Evolutionary conservation across 306 rosid species (phyloP), one percentile per base, ranked within the genome.

Genomic region (Luffa aegyptiaca): DNA sequence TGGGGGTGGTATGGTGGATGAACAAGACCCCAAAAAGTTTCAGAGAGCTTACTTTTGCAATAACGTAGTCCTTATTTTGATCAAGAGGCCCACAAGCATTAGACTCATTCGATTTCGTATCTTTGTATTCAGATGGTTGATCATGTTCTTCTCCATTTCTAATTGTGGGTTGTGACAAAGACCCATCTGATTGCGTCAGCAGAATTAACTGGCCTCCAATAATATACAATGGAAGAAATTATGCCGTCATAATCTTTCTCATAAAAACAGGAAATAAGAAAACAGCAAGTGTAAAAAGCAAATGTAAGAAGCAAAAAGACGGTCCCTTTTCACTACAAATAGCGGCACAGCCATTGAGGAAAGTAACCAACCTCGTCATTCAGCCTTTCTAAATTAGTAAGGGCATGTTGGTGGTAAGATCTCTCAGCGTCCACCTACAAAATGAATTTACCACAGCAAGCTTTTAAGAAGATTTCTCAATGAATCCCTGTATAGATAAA

Each of bases 341-440:
- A 55, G 37, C 26, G 17, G 39, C 35, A 26, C 20, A 76, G 10
- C 48, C 68, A 76, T 14, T 39, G 51, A 5, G 18, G 58, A 44
- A 78, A 31, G 81, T 20, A 39, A 59, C 88, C 80, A 80, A 94
- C 97, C 97, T 92, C 97, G 35, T 89, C 80, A 79, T 91, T 85
- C 77, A 92, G 84, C 83, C 86, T 89, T 75, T 94, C 97, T 75
- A 94, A 82, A 86, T 90, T 80, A 74, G 80, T 80, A 87, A 94
- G 94, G 64, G 90, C 91, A 84, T 88, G 86, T 74, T 85, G 92
- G 83, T 94, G 97, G 87, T 84, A 92, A 64, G 89, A 77, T 91
- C 89, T 88, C 88, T 94, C 98, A 61, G 95, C 95, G 80, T 92
- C 86, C 45, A 92, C 97, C 98, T 94, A 83, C 78, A 84, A 81